phyloP scores from a whole-genome alignment of 768 basidiomycete genomes.

The Mycena metata region DNA sequence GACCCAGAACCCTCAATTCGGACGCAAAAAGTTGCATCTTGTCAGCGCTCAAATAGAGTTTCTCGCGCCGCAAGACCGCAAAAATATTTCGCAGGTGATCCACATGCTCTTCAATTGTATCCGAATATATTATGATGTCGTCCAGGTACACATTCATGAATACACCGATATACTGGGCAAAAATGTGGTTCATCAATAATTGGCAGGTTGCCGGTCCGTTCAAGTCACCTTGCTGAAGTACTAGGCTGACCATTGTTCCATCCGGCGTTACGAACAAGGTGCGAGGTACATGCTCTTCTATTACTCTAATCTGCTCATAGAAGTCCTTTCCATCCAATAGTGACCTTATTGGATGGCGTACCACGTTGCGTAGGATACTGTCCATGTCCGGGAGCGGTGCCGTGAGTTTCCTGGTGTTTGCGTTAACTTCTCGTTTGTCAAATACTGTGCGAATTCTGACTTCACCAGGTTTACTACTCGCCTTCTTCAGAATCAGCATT shows the following conservation, averaged over 20 bases:
- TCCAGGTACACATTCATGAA: slow-evolving; percentile 59
- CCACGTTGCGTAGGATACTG: slow-evolving; percentile 43
- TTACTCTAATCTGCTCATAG: slow-evolving; percentile 56
- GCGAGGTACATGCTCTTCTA: slow-evolving; percentile 42
- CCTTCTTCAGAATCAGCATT: slow-evolving; percentile 50
- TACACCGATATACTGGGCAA: slow-evolving; percentile 48
- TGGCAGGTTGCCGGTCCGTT: slow-evolving; percentile 59
- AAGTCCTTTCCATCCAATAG: slow-evolving; percentile 53
- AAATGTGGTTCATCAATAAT: slow-evolving; percentile 59
- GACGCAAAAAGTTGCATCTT: slow-evolving; percentile 46
- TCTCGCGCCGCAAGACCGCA: slow-evolving; percentile 41
- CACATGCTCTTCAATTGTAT: slow-evolving; percentile 51
- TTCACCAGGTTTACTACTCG: slow-evolving; percentile 5
- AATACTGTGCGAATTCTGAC: slow-evolving; percentile 42
- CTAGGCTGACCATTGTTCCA: slow-evolving; percentile 54
- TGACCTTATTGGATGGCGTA: slow-evolving; percentile 36
- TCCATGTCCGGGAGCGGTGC: slow-evolving; percentile 35
- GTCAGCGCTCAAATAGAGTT: slow-evolving; percentile 46
- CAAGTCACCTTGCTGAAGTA: slow-evolving; percentile 50
- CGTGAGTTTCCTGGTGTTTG: slow-evolving; percentile 45
- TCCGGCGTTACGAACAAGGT: slow-evolving; percentile 49
- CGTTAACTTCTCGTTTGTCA: slow-evolving; percentile 46
- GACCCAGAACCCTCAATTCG: slow-evolving; percentile 50
- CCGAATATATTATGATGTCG: slow-evolving; percentile 57
- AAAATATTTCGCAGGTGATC: slow-evolving; percentile 46